A percentile compares a stretch with the other conserved stretches of the same genome.
Evolutionary conservation across 495 filamentous ascomycete species (phyloP).

Genomic region (Tirmania nivea): DNA sequence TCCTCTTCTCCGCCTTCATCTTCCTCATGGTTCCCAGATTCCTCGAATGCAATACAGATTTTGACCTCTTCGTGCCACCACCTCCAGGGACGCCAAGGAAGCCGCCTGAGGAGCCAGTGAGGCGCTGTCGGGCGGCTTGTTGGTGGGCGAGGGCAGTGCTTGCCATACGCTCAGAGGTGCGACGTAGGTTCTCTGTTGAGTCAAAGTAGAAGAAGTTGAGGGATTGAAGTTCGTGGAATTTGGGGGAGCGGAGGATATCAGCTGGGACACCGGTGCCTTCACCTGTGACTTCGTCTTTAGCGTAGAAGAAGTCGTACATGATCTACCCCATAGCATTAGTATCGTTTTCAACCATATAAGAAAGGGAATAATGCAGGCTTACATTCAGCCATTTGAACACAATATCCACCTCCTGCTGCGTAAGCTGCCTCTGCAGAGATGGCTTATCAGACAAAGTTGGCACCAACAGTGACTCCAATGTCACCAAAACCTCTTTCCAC

Average conservation of each 20-base stretch:
- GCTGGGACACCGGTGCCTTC: conserved; percentile 70
- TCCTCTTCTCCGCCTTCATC: conserved; percentile 85
- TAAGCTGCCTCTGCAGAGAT: conserved; percentile 68
- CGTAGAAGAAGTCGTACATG: conserved; percentile 88
- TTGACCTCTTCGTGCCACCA: conserved; percentile 41
- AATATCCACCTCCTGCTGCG: conserved; percentile 75
- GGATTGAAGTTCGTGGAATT: conserved; percentile 90
- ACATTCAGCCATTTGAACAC: conserved; percentile 73
- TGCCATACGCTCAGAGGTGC: conserved; percentile 86
- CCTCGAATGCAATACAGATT: conserved; percentile 83
- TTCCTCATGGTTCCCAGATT: conserved; percentile 93
- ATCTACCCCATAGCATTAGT: conserved; percentile 28
- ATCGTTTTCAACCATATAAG: background rate
- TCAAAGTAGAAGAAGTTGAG: conserved; percentile 99
- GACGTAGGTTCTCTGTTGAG: conserved; percentile 70
- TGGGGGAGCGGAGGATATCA: conserved; percentile 82
- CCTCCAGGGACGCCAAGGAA: conserved; percentile 42
- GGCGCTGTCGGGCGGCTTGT: conserved; percentile 34
- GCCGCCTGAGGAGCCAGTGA: conserved; percentile 28
- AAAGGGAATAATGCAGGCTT: background rate
- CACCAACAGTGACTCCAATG: conserved; percentile 74
- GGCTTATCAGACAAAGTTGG: conserved; percentile 91
- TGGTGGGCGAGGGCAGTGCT: conserved; percentile 61
- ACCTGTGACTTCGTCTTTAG: conserved; percentile 65
- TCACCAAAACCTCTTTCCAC: conserved; percentile 92